Evolutionary conservation across 805 yeast genomes (phyloP).

Genomic region (Priceomyces medius): DNA sequence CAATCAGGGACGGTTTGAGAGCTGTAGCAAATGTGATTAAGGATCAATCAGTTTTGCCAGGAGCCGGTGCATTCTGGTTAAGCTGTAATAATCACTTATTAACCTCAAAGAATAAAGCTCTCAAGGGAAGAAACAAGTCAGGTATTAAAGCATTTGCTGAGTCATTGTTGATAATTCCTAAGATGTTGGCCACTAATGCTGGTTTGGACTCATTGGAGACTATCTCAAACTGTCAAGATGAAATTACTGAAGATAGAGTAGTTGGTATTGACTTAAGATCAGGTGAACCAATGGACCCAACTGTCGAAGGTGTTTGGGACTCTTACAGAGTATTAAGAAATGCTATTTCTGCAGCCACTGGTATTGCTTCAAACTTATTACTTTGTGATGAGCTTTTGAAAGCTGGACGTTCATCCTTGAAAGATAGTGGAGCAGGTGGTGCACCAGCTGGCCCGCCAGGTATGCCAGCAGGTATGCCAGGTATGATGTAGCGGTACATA

Average conservation of each 20-base stretch:
- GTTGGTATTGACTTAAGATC: slow-evolving; percentile 89
- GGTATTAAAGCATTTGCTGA: slow-evolving; percentile 95
- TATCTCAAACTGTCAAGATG: slow-evolving; percentile 86
- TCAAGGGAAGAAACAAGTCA: slow-evolving; percentile 82
- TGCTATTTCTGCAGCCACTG: slow-evolving; percentile 87
- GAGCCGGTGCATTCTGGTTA: slow-evolving; percentile 94
- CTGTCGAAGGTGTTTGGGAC: slow-evolving; percentile 95
- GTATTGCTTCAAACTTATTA: slow-evolving; percentile 87
- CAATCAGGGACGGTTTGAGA: slow-evolving; percentile 94
- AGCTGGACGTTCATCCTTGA: slow-evolving; percentile 93
- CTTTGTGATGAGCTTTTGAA: slow-evolving; percentile 94
- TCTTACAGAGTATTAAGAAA: slow-evolving; percentile 91
- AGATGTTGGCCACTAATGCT: slow-evolving; percentile 86
- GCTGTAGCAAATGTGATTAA: slow-evolving; percentile 89
- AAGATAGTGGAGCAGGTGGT: slow-evolving; percentile 46
- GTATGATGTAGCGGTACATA: slow-evolving; percentile 9
- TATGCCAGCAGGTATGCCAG: slow-evolving; percentile 10
- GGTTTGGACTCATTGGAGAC: slow-evolving; percentile 93
- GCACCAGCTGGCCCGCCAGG: slow-evolving; percentile 18
- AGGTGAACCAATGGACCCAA: slow-evolving; percentile 96
- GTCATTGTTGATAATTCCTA: slow-evolving; percentile 86
- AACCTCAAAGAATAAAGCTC: slow-evolving; percentile 47
- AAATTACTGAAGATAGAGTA: slow-evolving; percentile 70
- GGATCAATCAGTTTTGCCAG: slow-evolving; percentile 86
- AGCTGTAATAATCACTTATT: slow-evolving; percentile 71